Percentiles rank a stretch among this genome's conserved stretches.
Conservation (phyloP, 352 stramenopile genomes). For the Phytophthora syringae region DNA sequence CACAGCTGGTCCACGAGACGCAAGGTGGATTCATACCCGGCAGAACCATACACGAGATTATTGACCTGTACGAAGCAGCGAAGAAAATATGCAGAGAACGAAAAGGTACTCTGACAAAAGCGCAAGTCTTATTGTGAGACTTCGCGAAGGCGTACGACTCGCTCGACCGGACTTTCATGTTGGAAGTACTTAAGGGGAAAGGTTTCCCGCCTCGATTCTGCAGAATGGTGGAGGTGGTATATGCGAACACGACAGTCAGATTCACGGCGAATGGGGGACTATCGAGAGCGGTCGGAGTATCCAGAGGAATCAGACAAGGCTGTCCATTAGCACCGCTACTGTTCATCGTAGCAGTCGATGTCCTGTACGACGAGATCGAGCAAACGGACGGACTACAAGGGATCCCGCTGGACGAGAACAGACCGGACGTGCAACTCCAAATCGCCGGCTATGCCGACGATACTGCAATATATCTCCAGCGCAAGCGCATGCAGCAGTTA, state of each 20-base stretch:
- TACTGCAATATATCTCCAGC: background rate
- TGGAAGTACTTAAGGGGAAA: constrained; percentile 1
- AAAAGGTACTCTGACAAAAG: background rate
- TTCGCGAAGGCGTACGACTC: constrained; percentile 9
- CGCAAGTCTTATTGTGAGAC: background rate
- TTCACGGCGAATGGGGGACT: background rate
- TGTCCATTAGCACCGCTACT: background rate
- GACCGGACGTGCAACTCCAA: background rate
- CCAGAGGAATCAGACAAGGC: background rate
- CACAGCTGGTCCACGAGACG: background rate
- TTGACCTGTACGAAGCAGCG: background rate
- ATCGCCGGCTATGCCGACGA: background rate
- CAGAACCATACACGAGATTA: background rate
- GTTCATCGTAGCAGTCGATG: background rate
- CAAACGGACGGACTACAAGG: background rate
- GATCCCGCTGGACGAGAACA: background rate
- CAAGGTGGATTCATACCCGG: background rate
- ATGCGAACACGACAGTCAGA: background rate
- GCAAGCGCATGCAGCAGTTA: background rate
- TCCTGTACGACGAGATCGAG: background rate
- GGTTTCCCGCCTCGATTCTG: background rate
- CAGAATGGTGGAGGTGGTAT: background rate
- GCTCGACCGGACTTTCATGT: background rate
- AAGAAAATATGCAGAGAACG: background rate
- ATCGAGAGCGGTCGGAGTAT: background rate